Base-by-base conservation (phyloP, 352 stramenopile genomes). In the Plasmopara halstedii region DNA sequence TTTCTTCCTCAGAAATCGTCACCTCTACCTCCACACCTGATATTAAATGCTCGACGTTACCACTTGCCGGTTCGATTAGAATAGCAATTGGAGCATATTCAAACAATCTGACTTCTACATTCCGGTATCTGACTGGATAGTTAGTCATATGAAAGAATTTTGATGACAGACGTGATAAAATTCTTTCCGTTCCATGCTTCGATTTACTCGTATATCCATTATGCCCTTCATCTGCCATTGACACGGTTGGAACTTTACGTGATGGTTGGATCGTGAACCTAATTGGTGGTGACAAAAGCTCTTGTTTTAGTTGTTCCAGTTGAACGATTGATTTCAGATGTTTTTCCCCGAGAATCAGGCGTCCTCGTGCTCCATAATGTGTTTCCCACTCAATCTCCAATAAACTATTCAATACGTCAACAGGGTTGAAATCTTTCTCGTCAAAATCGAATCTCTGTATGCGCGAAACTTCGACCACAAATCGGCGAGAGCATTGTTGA, bases 381-480 rank as follows among this genome's bases (percentile, higher is more conserved):
- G 70, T 83, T 41, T 70, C 58, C 70, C 70, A 83, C 29, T 78
- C 56, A 34, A 83, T 67, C 21, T 68, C 53, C 6, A 83, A 19
- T 2, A 75, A 31, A 21, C 49, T 40, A 36, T 83, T 83, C 23
- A 83, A 21, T 26, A 61, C 6, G 8, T 53, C 45, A 1, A 54
- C 39, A 17, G 77, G 50, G 15, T 29, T 50, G 6, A 15, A 15
- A 31, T 15, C 31, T 17, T 13, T 13, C 1, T 1, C 3, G 15
- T 35, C 31, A 6, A 4, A 35, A 17, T 17, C 31, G 5, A 56
- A 18, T 8, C 8, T 17, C 46, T 56, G 39, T 15, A 69, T 20
- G 2, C 70, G 64, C 2, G 70, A 65, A 21, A 78, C 29, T 46
- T 79, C 67, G n/a, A 78, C 51, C 22, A 58, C 52, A 40, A 79